Conservation (phyloP, 768 basidiomycete species). For the Panus rudis region DNA sequence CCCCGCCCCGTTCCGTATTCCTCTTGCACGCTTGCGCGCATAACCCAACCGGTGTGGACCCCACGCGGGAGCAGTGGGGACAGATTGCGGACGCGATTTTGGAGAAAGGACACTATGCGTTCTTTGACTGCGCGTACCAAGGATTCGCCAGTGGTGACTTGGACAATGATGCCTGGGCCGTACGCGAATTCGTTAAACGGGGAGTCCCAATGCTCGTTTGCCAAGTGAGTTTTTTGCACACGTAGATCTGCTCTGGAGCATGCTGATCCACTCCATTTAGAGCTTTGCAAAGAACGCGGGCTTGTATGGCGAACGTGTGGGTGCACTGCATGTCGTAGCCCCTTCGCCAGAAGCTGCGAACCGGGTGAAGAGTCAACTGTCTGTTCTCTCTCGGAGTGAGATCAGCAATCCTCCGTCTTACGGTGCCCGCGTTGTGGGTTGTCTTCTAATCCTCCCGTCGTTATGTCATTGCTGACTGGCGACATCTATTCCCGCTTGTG, state of each 20-base stretch:
- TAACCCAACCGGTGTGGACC: constrained; percentile 96
- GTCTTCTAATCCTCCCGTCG: constrained; percentile 1
- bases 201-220: constrained; percentile 78
- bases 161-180: constrained; percentile 87
- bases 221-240: constrained; percentile 50
- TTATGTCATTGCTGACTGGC: background rate
- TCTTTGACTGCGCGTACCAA: constrained; percentile 96
- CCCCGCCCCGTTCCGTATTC: constrained; percentile 75
- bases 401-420: constrained; percentile 93
- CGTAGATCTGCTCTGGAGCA: background rate
- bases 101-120: constrained; percentile 73
- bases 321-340: constrained; percentile 84
- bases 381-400: constrained; percentile 87
- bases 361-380: constrained; percentile 79
- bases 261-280: constrained; percentile 34
- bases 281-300: constrained; percentile 98
- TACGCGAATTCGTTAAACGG: constrained; percentile 76
- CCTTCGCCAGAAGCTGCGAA: constrained; percentile 56
- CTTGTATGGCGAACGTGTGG: constrained; percentile 89
- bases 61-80: constrained; percentile 82
- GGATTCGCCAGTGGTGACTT: constrained; percentile 93
- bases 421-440: constrained; percentile 78
- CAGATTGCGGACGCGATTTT: constrained; percentile 66
- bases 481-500: background rate
- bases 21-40: constrained; percentile 93